Evolutionary conservation across 2,329 filamentous ascomycete species (phyloP).

Genomic region (Aspergillus pseudoviridinutans): DNA sequence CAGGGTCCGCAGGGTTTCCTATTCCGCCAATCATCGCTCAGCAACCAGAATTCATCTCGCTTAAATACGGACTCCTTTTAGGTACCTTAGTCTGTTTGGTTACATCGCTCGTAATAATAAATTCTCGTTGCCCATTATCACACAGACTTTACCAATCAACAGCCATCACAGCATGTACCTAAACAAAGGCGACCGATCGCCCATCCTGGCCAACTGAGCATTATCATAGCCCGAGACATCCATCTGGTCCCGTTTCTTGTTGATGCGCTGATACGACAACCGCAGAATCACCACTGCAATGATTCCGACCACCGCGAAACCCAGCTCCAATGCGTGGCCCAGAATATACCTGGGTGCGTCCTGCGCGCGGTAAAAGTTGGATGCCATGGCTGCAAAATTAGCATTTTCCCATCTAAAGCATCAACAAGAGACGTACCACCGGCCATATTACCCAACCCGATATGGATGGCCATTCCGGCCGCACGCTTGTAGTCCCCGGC

Average conservation of each 20-base stretch:
- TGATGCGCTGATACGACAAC: constrained; percentile 54
- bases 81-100: not conserved
- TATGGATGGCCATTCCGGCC: constrained; percentile 62
- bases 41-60: not conserved
- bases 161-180: constrained; percentile 52
- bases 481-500: constrained; percentile 54
- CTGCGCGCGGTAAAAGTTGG: constrained; percentile 62
- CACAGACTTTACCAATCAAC: too few relatives aligned
- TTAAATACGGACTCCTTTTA: not conserved
- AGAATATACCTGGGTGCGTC: constrained; percentile 50
- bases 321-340: constrained; percentile 51
- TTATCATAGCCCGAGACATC: constrained; percentile 42
- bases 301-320: constrained; percentile 47
- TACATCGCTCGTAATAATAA: not conserved
- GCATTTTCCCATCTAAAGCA: not conserved
- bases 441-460: constrained; percentile 55
- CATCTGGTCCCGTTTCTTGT: constrained; percentile 53
- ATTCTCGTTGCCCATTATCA: not conserved
- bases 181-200: constrained; percentile 61
- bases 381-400: constrained; percentile 55
- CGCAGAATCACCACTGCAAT: constrained; percentile 43
- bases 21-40: not conserved
- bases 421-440: constrained; percentile 25
- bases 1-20: not conserved
- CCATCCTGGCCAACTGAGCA: constrained; percentile 53